phyloP scores from a whole-genome alignment of 345 rosid species.

The Hibiscus tridactylites region DNA sequence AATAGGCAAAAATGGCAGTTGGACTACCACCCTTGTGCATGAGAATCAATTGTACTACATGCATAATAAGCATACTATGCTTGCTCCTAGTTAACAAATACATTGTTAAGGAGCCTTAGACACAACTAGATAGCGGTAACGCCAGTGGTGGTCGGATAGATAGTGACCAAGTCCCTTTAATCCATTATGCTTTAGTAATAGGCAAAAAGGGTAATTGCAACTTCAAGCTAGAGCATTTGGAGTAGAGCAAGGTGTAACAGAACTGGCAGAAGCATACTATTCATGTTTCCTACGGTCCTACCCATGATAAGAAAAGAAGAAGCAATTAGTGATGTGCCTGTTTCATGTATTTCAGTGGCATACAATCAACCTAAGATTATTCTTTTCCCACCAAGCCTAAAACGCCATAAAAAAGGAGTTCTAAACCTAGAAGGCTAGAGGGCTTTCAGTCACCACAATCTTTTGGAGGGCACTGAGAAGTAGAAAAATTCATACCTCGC shows the following conservation, averaged over 20 bases:
- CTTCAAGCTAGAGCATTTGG: not conserved
- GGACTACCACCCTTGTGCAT: not conserved
- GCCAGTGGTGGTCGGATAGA: not conserved
- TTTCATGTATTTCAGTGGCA: not conserved
- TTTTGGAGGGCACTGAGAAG: not conserved
- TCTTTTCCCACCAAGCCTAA: not conserved
- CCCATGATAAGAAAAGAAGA: not conserved
- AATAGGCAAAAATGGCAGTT: not conserved
- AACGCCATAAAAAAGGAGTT: not conserved
- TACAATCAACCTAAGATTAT: not conserved
- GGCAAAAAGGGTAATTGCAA: not conserved
- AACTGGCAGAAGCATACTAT: not conserved
- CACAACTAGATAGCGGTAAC: not conserved
- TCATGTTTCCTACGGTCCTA: not conserved
- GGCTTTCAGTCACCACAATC: not conserved
- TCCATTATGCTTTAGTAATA: not conserved
- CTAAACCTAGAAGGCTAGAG: not conserved
- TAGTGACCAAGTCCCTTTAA: not conserved
- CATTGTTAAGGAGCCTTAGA: not conserved
- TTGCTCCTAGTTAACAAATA: not conserved
- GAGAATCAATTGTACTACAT: not conserved
- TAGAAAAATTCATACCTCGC: constrained; percentile 44
- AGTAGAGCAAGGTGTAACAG: not conserved
- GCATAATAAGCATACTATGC: not conserved
- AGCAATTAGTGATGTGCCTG: not conserved